Base-by-base conservation (phyloP, 305 asterid genomes). In the Fraxinus xanthoxyloides region DNA sequence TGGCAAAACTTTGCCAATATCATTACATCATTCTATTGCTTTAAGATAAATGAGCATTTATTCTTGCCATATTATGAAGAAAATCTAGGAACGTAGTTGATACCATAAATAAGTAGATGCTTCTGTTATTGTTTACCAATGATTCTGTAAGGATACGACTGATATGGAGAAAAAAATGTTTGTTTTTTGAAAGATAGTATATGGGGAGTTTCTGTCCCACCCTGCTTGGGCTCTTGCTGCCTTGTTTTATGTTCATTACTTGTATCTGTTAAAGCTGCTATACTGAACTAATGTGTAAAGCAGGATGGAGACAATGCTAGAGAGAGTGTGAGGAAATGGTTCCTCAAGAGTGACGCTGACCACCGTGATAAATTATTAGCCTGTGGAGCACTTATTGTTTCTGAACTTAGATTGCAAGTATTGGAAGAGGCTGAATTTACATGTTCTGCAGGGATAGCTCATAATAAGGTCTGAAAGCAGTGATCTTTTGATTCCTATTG, bases 371-470 rank as follows among this genome's bases (percentile, higher is more conserved):
- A 89, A 81, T 84, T 95, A 79, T 88, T 95, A 86, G 98, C 97
- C 38, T 92, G 99, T 88, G 99, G 99, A 65, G 97, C 98, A 43
- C 81, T 90, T 85, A 87, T 95, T 82, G 98, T 92, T 88, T 92
- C 98, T 76, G 96, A 94, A 79, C 97, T 94, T 79, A 87, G 99
- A 86, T 86, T 92, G 82, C 93, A 90, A 85, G 99, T 95, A 72
- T 80, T 92, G 85, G 89, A 88, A 86, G 95, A 92, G 91, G 89
- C 99, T 59, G 94, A 89, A 86, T 95, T 94, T 83, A 91, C 95
- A 73, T 95, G 99, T 88, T 95, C 99, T 65, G 98, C 98, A 73
- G 99, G 99, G 81, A 86, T 95, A 69, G 99, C 98, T 83, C 99
- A 95, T 85, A 95, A 95, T 89, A 95, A 95, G 97, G 99, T 92